Percentiles rank a stretch among this genome's conserved stretches.
phyloP scores from a whole-genome alignment of 2,329 filamentous ascomycete species.

The Huntiella bhutanensis region DNA sequence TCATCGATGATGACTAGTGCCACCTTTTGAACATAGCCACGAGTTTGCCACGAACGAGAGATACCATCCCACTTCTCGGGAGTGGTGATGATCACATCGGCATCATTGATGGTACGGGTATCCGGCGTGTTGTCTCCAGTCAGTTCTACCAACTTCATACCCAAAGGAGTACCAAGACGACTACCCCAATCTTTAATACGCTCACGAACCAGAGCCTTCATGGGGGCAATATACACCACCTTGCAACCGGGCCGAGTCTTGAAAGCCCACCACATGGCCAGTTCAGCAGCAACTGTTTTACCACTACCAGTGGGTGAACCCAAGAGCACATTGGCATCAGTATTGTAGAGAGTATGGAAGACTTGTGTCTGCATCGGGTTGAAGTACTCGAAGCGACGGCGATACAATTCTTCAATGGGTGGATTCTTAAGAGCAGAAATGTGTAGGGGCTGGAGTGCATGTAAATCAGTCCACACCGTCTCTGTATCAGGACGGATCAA shows the following conservation, averaged over 20 bases:
- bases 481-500: constrained; percentile 94
- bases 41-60: constrained; percentile 93
- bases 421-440: constrained; percentile 77
- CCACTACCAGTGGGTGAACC: constrained; percentile 94
- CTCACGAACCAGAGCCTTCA: constrained; percentile 96
- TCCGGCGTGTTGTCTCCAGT: constrained; percentile 96
- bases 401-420: constrained; percentile 72
- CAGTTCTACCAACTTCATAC: constrained; percentile 79
- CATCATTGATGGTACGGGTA: constrained; percentile 83
- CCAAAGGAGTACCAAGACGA: constrained; percentile 64
- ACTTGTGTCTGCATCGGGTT: constrained; percentile 99
- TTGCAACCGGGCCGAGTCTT: constrained; percentile 86
- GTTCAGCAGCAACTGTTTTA: constrained; percentile 87
- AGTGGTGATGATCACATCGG: constrained; percentile 94
- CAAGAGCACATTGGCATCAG: constrained; percentile 73
- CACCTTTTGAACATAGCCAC: constrained; percentile 87
- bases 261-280: constrained; percentile 99
- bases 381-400: constrained; percentile 80
- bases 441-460: constrained; percentile 78
- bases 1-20: constrained; percentile 96
- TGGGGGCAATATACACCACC: constrained; percentile 96
- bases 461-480: constrained; percentile 85
- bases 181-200: constrained; percentile 87
- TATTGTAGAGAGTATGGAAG: constrained; percentile 92
- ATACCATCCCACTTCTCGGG: constrained; percentile 99